Percentiles rank a stretch among this genome's conserved stretches.
phyloP scores from a whole-genome alignment of 2,329 filamentous ascomycete genomes.

The Sclerotinia glacialis region DNA sequence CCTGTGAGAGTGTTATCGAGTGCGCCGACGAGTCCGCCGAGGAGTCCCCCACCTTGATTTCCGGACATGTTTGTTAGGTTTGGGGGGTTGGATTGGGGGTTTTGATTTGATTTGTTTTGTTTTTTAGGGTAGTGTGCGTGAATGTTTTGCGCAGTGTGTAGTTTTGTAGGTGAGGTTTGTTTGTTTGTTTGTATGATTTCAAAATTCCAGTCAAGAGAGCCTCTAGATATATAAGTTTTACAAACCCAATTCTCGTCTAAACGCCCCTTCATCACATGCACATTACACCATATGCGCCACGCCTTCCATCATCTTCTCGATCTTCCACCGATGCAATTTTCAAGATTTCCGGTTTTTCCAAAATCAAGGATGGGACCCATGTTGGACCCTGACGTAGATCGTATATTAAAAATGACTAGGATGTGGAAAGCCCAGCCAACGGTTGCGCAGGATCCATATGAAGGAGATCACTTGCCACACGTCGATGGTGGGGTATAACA shows the following conservation, averaged over 20 bases:
- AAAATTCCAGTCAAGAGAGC: neutral
- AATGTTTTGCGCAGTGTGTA: neutral
- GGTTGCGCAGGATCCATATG: neutral
- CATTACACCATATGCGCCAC: conserved; percentile 13
- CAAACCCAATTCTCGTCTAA: neutral
- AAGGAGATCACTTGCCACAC: neutral
- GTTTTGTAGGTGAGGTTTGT: neutral
- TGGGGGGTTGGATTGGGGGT: neutral
- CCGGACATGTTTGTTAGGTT: conserved; percentile 13
- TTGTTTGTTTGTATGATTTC: neutral
- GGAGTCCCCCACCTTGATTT: conserved; percentile 22
- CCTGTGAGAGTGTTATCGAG: conserved; percentile 43
- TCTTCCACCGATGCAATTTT: neutral
- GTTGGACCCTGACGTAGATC: conserved; percentile 17
- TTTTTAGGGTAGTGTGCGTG: neutral
- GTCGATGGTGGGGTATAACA: neutral
- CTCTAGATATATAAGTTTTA: conserved; percentile 5
- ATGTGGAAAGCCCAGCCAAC: neutral
- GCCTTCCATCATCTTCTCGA: conserved; percentile 7
- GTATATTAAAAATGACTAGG: conserved; percentile 9
- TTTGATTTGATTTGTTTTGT: neutral
- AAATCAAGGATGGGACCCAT: conserved; percentile 16
- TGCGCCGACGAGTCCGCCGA: conserved; percentile 34
- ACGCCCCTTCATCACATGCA: conserved; percentile 7
- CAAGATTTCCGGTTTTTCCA: conserved; percentile 7